Base-by-base conservation (phyloP, 1,284 basidiomycete species). In the Ganoderma lingzhi region DNA sequence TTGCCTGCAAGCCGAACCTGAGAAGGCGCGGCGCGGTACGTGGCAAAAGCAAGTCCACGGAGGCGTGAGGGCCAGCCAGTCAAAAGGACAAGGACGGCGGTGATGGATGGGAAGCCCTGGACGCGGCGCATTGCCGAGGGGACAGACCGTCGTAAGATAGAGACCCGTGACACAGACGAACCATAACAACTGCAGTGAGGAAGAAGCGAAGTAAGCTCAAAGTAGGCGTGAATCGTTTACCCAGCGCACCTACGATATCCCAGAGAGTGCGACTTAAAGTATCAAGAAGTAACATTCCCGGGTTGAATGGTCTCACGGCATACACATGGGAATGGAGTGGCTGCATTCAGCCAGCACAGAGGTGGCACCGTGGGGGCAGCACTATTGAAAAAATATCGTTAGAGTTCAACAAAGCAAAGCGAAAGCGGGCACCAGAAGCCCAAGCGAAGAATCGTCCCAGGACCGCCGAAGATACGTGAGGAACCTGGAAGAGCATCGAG, bases 381-480 rank as follows among this genome's bases (percentile, higher is more conserved):
- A 56, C 30, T 17, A 23, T 56, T 35, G 14, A 35, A 28, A 56
- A 15, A 32, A 35, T 23, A 56, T 32, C 30, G 3, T 35, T n/a
- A 39, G 56, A 37, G 35, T 39, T 59, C 35, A 23, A 48, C 45
- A 9, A 48, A 9, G 10, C 4, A 3, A 19, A 37, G n/a, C 23
- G 35, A 39, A 19, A 32, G 23, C 23, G 23, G 23, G 23, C 35
- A 59, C 56, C 56, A 35, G 56, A 59, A 59, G 39, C 6, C 19
- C 56, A 37, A 37, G 56, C 35, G 56, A 59, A n/a, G 19, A 59
- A 39, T 15, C 35, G 19, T 39, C 56, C 35, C 56, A 59, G 56
- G 56, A 39, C 56, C 56, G 35, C 56, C 56, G 32, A 35, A 59
- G 56, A 59, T 39, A n/a, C 56, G 56, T 59, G 56, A 32, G 17